These are phyloP conservation scores for Inonotus hispidus DNA, from an alignment of 1,284 basidiomycete species.

Conservation along the genomic window DNA sequence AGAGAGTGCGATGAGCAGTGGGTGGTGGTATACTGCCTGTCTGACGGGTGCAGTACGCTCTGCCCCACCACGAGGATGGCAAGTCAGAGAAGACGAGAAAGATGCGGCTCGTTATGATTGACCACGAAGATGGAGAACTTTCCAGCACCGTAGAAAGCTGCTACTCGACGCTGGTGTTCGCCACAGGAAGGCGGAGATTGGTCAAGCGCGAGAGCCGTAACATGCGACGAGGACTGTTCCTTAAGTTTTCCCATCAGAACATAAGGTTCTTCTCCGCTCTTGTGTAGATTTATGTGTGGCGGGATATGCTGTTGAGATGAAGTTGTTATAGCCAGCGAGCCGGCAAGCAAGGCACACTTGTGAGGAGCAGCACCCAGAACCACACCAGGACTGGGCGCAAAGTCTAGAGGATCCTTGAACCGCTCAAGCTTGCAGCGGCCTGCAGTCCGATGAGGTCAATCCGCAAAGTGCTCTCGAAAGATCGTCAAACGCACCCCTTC, in stretches of 20 bases:
- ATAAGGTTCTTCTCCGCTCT: conserved; percentile 20
- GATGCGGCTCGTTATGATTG: conserved; percentile 38
- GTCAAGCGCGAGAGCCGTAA: conserved; percentile 63
- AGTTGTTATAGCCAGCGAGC: conserved; percentile 36
- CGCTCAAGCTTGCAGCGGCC: conserved; percentile 52
- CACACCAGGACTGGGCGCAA: not conserved
- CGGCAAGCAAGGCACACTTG: conserved; percentile 36
- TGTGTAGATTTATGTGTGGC: conserved; percentile 28
- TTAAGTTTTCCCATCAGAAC: conserved; percentile 29
- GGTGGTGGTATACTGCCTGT: conserved; percentile 71
- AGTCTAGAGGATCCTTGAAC: conserved; percentile 18
- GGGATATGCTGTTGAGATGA: conserved; percentile 27
- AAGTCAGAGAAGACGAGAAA: conserved; percentile 41
- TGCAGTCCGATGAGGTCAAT: conserved; percentile 24
- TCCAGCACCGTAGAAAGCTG: conserved; percentile 60
- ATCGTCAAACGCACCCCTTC: conserved; percentile 47
- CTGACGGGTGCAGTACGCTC: conserved; percentile 43
- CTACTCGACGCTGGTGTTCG: conserved; percentile 39
- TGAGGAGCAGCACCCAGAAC: conserved; percentile 11
- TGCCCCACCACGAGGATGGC: conserved; percentile 38
- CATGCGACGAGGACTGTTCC: conserved; percentile 27
- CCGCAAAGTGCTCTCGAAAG: not conserved
- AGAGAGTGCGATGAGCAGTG: conserved; percentile 66
- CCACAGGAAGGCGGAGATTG: conserved; percentile 50
- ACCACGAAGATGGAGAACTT: conserved; percentile 56